A percentile compares a stretch with the other conserved stretches of the same genome.
Evolutionary conservation across 331 rosid genomes (phyloP).

Genomic region (Pyracantha coccinea): DNA sequence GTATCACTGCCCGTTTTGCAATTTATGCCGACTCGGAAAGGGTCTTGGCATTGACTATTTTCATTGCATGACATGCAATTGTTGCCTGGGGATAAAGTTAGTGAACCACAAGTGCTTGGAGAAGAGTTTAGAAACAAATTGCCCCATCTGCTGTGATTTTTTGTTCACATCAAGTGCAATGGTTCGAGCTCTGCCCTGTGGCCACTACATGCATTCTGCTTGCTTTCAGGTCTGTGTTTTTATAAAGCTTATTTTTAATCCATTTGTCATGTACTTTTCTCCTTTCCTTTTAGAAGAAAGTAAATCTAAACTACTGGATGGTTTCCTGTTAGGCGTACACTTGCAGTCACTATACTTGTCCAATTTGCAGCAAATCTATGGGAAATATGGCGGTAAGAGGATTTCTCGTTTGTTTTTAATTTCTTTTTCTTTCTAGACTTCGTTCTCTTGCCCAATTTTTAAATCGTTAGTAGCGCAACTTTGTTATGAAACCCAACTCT

Average conservation of each 20-base stretch:
- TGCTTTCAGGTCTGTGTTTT: slow-evolving; percentile 82
- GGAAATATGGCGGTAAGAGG: slow-evolving; percentile 97
- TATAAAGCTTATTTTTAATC: not conserved
- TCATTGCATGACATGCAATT: slow-evolving; percentile 99
- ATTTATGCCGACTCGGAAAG: slow-evolving; percentile 91
- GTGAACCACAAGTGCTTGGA: slow-evolving; percentile 87
- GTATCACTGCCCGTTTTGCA: slow-evolving; percentile 99
- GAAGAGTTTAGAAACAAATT: slow-evolving; percentile 90
- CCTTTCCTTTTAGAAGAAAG: not conserved
- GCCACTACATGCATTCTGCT: slow-evolving; percentile 99
- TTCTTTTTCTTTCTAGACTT: not conserved
- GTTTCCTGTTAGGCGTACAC: slow-evolving; percentile 74
- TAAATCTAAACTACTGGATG: slow-evolving; percentile 7
- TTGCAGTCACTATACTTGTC: slow-evolving; percentile 93
- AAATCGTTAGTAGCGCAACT: not conserved
- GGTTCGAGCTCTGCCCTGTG: slow-evolving; percentile 92
- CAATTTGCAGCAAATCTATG: slow-evolving; percentile 97
- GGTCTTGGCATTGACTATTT: slow-evolving; percentile 95
- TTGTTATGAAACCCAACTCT: not conserved
- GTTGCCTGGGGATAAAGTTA: slow-evolving; percentile 88
- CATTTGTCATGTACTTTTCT: not conserved
- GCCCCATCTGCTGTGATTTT: slow-evolving; percentile 97
- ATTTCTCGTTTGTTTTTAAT: not conserved
- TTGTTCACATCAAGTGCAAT: slow-evolving; percentile 94
- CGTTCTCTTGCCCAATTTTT: not conserved